Base-by-base conservation (phyloP, 148 eudicot genomes). In the Diospyros lotus region DNA sequence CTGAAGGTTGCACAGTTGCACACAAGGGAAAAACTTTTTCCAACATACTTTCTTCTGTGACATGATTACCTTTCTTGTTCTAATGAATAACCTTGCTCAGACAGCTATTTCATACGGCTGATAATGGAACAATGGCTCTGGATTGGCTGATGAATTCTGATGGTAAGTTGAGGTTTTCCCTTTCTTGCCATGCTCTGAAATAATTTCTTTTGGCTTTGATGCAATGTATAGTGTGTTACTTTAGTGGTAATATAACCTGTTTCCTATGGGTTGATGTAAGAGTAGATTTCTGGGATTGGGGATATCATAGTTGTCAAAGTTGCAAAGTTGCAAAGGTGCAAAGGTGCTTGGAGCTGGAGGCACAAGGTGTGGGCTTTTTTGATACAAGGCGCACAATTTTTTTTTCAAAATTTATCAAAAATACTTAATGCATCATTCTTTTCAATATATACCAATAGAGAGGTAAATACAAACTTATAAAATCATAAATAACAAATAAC, bases 71-170 rank as follows among this genome's bases (percentile, higher is more conserved):
- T 53, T 40, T 11, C 61, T 60, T 3, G 11, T 65, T 58, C 66
- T 75, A 12, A 67, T 40, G n/a, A 44, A 43, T 58, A 42, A 66
- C 40, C 43, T 41, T 78, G 48, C 64, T 15, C 93, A 93, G 99
- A 75, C 86, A 91, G 83, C 77, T 96, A 59, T 96, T 89, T 86
- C 71, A 28, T 55, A 67, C 85, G 14, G 48, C 89, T 64, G 98
- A 96, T 87, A 94, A 98, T 77, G 99, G 99, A 79, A 93, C 94
- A 28, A 70, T 95, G 72, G 98, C 98, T 78, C 79, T 96, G 84
- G 99, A 96, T 85, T 96, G 99, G 97, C 82, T 89, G 76, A 73
- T 79, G 81, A 84, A 76, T 60, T 84, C 78, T 54, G 84, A 91
- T 73, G 99, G 99, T 96, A 83, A 86, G 61, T 14, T 63, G 58